Base-by-base conservation (phyloP, 1,139 yeast genomes). In the Eremothecium cymbalariae region DNA sequence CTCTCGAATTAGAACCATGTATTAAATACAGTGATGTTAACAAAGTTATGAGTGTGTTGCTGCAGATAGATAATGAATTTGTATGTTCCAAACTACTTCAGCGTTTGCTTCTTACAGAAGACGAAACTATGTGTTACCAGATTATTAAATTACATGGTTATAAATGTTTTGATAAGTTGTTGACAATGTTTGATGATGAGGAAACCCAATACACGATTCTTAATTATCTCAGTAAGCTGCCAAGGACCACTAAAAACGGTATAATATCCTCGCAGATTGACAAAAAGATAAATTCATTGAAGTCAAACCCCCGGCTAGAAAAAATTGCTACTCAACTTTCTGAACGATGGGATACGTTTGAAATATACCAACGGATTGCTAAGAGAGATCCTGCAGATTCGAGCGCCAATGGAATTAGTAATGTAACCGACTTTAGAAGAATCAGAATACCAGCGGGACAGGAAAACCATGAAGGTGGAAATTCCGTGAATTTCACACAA, bases 111-210 rank as follows among this genome's bases (percentile, higher is more conserved):
- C 55, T 68, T 25, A 73, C 90, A 5, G 62, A 64, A 18, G 79
- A 77, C 41, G 62, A 65, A 3, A 60, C 59, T n/a, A 63, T 81
- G 18, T 74, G 79, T 37, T 60, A 68, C 8, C 69, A 72, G 25
- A 74, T 86, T 36, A 74, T 85, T 51, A 69, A 79, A 42, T 67
- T 85, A 52, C 98, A 88, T 55, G 98, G 98, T 6, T 83, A 86
- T 58, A 81, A 80, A 50, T 77, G 94, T 8, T 66, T 88, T 37
- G 72, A 82, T 11, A 70, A 75, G 14, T 60, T 83, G 8, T 55
- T 84, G 32, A 66, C 71, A 37, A 66, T 63, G 11, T 52, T 65
- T 27, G 43, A 57, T 26, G 47, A 47, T 7, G 45, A 47, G 18
- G 42, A 46, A 14, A 51, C 73, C 32, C 64, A 69, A 6, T 49